These are phyloP conservation scores for Lentinula edodes DNA, from an alignment of 768 basidiomycete genomes.

Conservation along the genomic window DNA sequence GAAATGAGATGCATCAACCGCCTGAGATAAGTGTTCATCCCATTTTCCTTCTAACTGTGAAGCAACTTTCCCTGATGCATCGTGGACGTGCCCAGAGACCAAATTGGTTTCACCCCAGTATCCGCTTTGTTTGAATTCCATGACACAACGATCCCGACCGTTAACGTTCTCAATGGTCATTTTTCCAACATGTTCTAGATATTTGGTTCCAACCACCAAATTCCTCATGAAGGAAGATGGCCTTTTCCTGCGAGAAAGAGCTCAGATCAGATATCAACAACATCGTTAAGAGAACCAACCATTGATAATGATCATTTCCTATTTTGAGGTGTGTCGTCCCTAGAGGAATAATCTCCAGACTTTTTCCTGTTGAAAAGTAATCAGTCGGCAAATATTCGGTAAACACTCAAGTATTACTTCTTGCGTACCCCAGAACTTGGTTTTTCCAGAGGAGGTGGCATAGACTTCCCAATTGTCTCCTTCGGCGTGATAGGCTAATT, in stretches of 20 bases:
- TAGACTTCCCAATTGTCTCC: slow-evolving; percentile 71
- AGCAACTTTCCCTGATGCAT: slow-evolving; percentile 44
- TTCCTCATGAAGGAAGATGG: slow-evolving; percentile 88
- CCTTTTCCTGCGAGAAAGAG: slow-evolving; percentile 53
- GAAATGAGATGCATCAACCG: slow-evolving; percentile 61
- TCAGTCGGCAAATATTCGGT: slow-evolving; percentile 10
- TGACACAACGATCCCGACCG: slow-evolving; percentile 49
- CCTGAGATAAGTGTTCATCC: slow-evolving; percentile 77
- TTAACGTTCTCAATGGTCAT: slow-evolving; percentile 66
- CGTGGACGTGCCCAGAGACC: slow-evolving; percentile 57
- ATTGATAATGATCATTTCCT: slow-evolving; percentile 62
- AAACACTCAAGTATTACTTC: neutral
- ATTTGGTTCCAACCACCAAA: slow-evolving; percentile 86
- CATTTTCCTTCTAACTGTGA: slow-evolving; percentile 83
- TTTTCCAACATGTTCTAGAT: slow-evolving; percentile 80
- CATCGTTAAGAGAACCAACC: slow-evolving; percentile 36
- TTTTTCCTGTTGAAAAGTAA: slow-evolving; percentile 57
- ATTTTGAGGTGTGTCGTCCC: slow-evolving; percentile 67
- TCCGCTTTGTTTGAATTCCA: slow-evolving; percentile 85
- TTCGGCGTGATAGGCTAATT: slow-evolving; percentile 83
- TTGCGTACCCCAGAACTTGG: slow-evolving; percentile 83
- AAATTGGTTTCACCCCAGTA: slow-evolving; percentile 80
- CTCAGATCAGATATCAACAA: neutral
- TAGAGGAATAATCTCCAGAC: slow-evolving; percentile 78
- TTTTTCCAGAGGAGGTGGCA: slow-evolving; percentile 76